A percentile compares a stretch with the other conserved stretches of the same genome.
Conservation (phyloP, 2,329 filamentous ascomycete genomes). For the Nigrospora osmanthi region DNA sequence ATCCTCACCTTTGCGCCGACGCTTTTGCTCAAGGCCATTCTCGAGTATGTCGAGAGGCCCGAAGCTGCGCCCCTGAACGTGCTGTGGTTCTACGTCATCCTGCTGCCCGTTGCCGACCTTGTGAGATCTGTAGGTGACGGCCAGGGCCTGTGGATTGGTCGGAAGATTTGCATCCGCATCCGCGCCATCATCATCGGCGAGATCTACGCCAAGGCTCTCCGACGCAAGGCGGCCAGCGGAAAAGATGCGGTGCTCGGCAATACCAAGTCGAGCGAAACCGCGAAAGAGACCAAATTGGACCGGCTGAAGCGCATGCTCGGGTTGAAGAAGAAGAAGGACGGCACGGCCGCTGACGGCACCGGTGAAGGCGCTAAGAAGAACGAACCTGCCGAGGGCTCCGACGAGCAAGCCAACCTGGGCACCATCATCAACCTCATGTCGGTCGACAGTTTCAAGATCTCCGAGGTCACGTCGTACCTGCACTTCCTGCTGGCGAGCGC, state of each 20-base stretch:
- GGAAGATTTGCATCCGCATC: constrained; percentile 87
- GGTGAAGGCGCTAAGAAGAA: neutral
- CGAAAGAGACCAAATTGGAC: constrained; percentile 30
- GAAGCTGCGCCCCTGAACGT: constrained; percentile 71
- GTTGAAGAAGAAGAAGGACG: constrained; percentile 51
- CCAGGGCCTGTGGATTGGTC: constrained; percentile 85
- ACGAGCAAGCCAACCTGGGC: constrained; percentile 81
- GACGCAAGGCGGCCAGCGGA: constrained; percentile 78
- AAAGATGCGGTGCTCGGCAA: constrained; percentile 66
- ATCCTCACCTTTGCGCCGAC: constrained; percentile 88
- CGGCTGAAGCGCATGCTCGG: constrained; percentile 51
- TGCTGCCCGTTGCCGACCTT: constrained; percentile 77
- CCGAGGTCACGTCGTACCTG: constrained; percentile 87
- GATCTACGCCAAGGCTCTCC: constrained; percentile 91
- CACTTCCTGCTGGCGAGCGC: constrained; percentile 93
- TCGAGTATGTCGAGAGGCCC: constrained; percentile 89
- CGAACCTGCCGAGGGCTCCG: constrained; percentile 27
- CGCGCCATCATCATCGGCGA: constrained; percentile 95
- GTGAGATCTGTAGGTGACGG: constrained; percentile 77
- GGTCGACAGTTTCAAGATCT: constrained; percentile 97
- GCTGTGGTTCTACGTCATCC: constrained; percentile 90
- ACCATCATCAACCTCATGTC: constrained; percentile 99
- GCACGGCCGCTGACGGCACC: constrained; percentile 9
- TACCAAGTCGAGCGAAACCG: constrained; percentile 30
- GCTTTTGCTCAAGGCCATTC: constrained; percentile 79